Percentiles rank a stretch among this genome's conserved stretches.
These are phyloP conservation scores for Populus alba DNA, from an alignment of 345 rosid genomes.

Conservation along the genomic window DNA sequence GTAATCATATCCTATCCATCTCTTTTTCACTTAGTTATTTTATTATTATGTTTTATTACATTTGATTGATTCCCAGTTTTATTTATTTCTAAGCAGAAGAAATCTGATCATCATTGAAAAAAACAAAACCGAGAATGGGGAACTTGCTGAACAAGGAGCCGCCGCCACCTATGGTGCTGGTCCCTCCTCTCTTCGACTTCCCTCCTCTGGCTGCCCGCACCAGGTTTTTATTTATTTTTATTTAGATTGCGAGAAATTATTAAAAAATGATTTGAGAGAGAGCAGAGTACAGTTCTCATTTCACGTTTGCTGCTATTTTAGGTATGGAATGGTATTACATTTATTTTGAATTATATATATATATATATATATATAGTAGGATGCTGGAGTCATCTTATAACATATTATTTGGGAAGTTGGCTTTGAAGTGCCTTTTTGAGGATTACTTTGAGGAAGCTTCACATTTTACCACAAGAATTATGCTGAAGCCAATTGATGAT, in stretches of 20 bases:
- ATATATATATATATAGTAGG: constrained; percentile 55
- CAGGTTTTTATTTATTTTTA: constrained; percentile 35
- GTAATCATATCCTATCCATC: background rate
- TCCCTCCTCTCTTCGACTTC: constrained; percentile 89
- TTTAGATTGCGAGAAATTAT: background rate
- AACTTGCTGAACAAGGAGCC: constrained; percentile 55
- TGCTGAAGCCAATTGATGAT: constrained; percentile 88
- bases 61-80: background rate
- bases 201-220: constrained; percentile 89
- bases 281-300: too few relatives aligned
- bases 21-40: background rate
- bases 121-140: constrained; percentile 41
- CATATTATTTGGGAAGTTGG: constrained; percentile 76
- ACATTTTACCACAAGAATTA: constrained; percentile 57
- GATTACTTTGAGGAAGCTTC: constrained; percentile 83
- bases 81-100: background rate
- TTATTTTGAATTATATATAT: too few relatives aligned
- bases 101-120: background rate
- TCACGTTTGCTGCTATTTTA: too few relatives aligned
- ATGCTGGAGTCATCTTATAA: constrained; percentile 85
- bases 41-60: too few relatives aligned
- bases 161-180: constrained; percentile 83
- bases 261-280: too few relatives aligned
- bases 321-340: background rate
- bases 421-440: constrained; percentile 70